A percentile compares a stretch with the other conserved stretches of the same genome.
phyloP scores from a whole-genome alignment of 2,329 filamentous ascomycete genomes.

The Cercospora janseana region DNA sequence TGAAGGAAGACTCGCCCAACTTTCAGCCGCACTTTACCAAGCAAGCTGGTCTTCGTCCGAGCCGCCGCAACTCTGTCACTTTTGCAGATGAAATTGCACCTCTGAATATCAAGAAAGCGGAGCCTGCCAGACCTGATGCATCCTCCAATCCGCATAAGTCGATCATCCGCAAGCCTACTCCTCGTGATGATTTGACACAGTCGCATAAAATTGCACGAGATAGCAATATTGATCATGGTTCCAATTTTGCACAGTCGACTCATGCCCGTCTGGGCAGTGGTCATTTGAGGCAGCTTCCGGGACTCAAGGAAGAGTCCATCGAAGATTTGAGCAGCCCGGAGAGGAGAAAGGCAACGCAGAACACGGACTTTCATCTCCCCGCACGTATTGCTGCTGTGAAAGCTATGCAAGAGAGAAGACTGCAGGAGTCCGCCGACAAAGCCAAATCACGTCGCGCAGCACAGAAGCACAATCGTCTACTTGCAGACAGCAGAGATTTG shows the following conservation, averaged over 20 bases:
- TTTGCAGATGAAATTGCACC: slow-evolving; percentile 39
- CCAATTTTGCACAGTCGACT: slow-evolving; percentile 23
- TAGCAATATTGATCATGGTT: slow-evolving; percentile 30
- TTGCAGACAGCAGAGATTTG: slow-evolving; percentile 42
- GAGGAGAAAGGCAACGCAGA: slow-evolving; percentile 25
- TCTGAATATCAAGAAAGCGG: slow-evolving; percentile 36
- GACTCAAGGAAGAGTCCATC: slow-evolving; percentile 50
- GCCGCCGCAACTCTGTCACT: slow-evolving; percentile 32
- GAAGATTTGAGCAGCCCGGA: slow-evolving; percentile 46
- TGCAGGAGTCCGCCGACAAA: slow-evolving; percentile 36
- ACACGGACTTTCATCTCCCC: slow-evolving; percentile 33
- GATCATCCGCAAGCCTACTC: slow-evolving; percentile 31
- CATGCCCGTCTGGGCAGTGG: slow-evolving; percentile 33
- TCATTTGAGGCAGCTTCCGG: slow-evolving; percentile 39
- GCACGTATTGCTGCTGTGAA: slow-evolving; percentile 39
- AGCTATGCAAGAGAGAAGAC: slow-evolving; percentile 38
- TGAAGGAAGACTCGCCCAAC: slow-evolving; percentile 19
- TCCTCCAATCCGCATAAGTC: slow-evolving; percentile 29
- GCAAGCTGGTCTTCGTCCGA: slow-evolving; percentile 20
- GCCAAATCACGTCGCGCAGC: slow-evolving; percentile 32
- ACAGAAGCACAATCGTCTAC: slow-evolving; percentile 34
- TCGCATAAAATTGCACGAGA: slow-evolving; percentile 26
- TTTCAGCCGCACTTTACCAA: slow-evolving; percentile 24
- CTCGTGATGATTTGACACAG: slow-evolving; percentile 27
- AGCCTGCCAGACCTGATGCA: slow-evolving; percentile 24